Evolutionary conservation across 1,139 yeast species (phyloP).

Genomic region (Kodamaea sp.): DNA sequence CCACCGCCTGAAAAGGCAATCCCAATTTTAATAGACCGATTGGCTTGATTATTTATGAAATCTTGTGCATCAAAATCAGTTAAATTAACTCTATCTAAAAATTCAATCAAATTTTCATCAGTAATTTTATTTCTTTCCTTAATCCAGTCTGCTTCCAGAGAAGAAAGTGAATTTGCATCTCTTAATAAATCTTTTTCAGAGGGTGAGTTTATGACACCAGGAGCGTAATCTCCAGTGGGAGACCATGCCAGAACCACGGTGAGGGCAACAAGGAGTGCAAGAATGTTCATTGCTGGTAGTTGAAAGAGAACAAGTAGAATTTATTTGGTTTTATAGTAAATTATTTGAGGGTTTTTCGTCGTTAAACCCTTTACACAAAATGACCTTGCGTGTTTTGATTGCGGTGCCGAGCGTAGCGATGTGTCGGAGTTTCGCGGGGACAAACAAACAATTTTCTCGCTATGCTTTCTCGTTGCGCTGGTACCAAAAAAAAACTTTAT

Average conservation of each 20-base stretch:
- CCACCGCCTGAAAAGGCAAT: slow-evolving; percentile 28
- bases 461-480: no score
- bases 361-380: no score
- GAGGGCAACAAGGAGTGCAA: background rate
- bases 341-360: no score
- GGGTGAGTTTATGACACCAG: slow-evolving; percentile 21
- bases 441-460: no score
- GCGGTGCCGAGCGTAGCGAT: no score
- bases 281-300: background rate
- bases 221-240: slow-evolving; percentile 25
- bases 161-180: slow-evolving; percentile 16
- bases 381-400: no score
- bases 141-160: slow-evolving; percentile 19
- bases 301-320: no score
- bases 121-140: slow-evolving; percentile 19
- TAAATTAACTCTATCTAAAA: slow-evolving; percentile 18
- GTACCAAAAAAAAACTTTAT: no score
- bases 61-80: slow-evolving; percentile 19
- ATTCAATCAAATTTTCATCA: slow-evolving; percentile 17
- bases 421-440: no score
- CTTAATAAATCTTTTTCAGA: slow-evolving; percentile 14
- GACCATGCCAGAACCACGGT: slow-evolving; percentile 14
- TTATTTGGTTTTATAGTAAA: no score
- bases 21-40: slow-evolving; percentile 20
- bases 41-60: slow-evolving; percentile 18